Evolutionary conservation across 306 rosid genomes (phyloP).

Genomic region (Acacia confusa): DNA sequence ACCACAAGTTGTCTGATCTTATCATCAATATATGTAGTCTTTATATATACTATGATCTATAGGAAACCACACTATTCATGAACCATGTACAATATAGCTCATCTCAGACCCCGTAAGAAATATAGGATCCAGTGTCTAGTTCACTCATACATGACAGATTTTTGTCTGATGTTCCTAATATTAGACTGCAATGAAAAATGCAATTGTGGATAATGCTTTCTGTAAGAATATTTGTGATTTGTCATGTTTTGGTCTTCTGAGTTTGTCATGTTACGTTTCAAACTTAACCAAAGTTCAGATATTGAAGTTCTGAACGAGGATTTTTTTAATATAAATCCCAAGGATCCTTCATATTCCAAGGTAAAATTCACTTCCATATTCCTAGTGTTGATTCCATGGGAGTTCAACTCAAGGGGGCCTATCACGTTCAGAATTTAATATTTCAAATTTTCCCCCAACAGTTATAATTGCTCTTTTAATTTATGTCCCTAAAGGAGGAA

Average conservation of each 20-base stretch:
- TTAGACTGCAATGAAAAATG: not conserved
- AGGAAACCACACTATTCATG: not conserved
- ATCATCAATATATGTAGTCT: not conserved
- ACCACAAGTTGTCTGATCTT: not conserved
- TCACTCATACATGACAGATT: not conserved
- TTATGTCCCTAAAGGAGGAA: not conserved
- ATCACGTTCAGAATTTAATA: not conserved
- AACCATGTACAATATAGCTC: not conserved
- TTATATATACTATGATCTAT: not conserved
- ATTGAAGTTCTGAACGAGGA: constrained; percentile 77
- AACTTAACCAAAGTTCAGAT: constrained; percentile 67
- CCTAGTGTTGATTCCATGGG: not conserved
- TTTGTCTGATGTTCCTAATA: constrained; percentile 17
- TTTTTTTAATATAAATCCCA: constrained; percentile 66
- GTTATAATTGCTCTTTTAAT: not conserved
- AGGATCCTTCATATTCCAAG: constrained; percentile 66
- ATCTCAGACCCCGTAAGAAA: not conserved
- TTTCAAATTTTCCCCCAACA: not conserved
- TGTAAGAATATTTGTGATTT: not conserved
- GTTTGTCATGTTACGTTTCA: not conserved
- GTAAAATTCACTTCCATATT: constrained; percentile 45
- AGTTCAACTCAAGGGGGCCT: not conserved
- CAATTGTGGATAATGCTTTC: not conserved
- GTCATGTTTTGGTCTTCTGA: not conserved
- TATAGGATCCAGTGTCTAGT: not conserved